Conservation (phyloP, 306 rosid genomes). For the Quercus gilva region DNA sequence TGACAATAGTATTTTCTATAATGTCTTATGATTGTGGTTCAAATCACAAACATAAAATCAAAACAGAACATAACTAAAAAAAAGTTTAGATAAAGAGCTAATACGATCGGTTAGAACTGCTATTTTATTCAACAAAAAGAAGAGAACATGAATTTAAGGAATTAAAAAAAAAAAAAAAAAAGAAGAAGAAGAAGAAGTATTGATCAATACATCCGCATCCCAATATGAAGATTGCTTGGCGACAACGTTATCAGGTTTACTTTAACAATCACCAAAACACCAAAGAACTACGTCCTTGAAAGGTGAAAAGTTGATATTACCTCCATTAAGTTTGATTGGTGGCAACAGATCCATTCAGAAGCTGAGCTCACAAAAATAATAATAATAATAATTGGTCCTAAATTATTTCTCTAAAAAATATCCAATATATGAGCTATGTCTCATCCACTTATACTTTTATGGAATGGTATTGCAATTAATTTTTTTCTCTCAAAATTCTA, state of each 20-base stretch:
- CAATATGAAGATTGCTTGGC: too few relatives aligned
- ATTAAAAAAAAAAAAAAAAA: not conserved
- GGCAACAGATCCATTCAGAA: not conserved
- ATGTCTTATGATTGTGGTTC: too few relatives aligned
- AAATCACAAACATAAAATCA: not conserved
- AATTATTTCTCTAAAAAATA: not conserved
- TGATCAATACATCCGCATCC: not conserved
- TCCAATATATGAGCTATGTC: not conserved
- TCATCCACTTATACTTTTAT: not conserved
- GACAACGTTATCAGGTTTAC: not conserved
- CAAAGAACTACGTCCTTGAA: too few relatives aligned
- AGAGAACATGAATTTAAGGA: too few relatives aligned
- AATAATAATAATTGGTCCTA: too few relatives aligned
- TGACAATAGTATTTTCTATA: too few relatives aligned
- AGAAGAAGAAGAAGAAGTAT: not conserved
- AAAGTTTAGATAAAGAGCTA: not conserved
- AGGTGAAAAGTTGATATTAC: not conserved
- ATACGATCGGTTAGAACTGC: too few relatives aligned
- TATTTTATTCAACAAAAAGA: too few relatives aligned
- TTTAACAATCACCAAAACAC: not conserved
- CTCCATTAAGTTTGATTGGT: not conserved
- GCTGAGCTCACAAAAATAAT: not conserved
- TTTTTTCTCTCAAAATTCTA: not conserved
- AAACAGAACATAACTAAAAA: not conserved
- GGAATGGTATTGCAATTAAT: not conserved